Conservation (phyloP, 345 rosid species). For the Geranium rotundifolium region DNA sequence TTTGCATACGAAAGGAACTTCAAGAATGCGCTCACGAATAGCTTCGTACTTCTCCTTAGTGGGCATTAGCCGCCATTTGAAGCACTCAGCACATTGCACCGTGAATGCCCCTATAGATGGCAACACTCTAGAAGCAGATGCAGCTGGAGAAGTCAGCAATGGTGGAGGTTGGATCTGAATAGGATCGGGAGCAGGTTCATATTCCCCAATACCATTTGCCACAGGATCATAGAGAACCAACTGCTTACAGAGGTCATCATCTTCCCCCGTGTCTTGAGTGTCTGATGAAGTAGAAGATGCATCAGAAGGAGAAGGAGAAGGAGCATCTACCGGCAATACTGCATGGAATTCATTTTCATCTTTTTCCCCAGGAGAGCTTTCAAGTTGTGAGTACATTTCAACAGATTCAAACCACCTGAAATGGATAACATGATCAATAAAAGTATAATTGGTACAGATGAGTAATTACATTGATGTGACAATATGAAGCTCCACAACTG, state of each 20-base stretch:
- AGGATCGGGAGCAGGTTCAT: constrained; percentile 22
- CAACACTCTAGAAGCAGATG: constrained; percentile 25
- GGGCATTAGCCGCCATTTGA: constrained; percentile 89
- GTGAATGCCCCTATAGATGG: constrained; percentile 87
- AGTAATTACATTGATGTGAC: too few species aligned
- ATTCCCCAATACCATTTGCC: constrained; percentile 23
- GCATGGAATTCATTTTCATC: constrained; percentile 20
- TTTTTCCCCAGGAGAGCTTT: constrained; percentile 31
- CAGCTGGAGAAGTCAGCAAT: constrained; percentile 12
- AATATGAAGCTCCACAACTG: too few species aligned
- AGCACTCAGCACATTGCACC: constrained; percentile 77
- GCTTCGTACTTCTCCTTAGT: constrained; percentile 81
- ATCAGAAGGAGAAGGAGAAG: constrained; percentile 20
- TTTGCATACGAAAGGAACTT: constrained; percentile 60
- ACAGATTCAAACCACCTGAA: constrained; percentile 13
- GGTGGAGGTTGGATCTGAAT: constrained; percentile 14
- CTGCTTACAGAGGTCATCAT: constrained; percentile 36
- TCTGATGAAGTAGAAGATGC: constrained; percentile 23
- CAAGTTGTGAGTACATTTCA: constrained; percentile 34
- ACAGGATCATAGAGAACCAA: constrained; percentile 53
- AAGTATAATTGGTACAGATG: too few species aligned
- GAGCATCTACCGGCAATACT: constrained; percentile 14
- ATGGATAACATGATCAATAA: background rate
- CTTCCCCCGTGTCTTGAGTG: constrained; percentile 15
- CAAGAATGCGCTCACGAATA: constrained; percentile 72